Evolutionary conservation across 106 monocot species (phyloP).

Genomic region (Iris macrosiphon): DNA sequence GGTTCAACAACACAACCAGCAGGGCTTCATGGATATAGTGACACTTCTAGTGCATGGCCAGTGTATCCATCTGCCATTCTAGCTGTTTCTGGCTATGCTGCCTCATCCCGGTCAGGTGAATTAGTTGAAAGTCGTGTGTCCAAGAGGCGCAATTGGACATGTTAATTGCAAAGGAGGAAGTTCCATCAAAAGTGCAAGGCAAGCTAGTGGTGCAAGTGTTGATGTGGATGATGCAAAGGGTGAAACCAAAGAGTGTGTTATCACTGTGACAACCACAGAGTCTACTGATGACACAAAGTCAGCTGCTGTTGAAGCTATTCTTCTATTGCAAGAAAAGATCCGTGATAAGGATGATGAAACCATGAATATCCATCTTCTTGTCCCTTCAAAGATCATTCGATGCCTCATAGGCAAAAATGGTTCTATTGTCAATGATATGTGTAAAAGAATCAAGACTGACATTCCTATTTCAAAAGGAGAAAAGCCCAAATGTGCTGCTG

Average conservation of each 20-base stretch:
- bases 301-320: constrained; percentile 77
- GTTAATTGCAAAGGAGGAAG: constrained; percentile 93
- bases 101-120: constrained; percentile 44
- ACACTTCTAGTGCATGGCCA: constrained; percentile 30
- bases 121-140: constrained; percentile 67
- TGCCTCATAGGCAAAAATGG: constrained; percentile 94
- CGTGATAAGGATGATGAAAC: constrained; percentile 68
- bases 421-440: constrained; percentile 82
- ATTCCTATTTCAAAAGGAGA: constrained; percentile 86
- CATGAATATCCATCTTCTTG: constrained; percentile 62
- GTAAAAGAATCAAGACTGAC: constrained; percentile 73
- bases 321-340: constrained; percentile 82
- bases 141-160: constrained; percentile 79
- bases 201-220: constrained; percentile 69
- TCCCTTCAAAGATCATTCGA: constrained; percentile 77
- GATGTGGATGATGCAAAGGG: constrained; percentile 88
- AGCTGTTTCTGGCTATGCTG: constrained; percentile 49
- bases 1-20: constrained; percentile 30
- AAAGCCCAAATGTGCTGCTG: constrained; percentile 53
- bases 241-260: constrained; percentile 56
- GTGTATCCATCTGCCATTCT: constrained; percentile 44
- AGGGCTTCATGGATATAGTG: constrained; percentile 49
- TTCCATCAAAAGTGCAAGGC: constrained; percentile 68
- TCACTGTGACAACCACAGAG: constrained; percentile 79
- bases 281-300: constrained; percentile 67